phyloP scores from a whole-genome alignment of 164 flowering plant genomes.

The Vitis rupestris region DNA sequence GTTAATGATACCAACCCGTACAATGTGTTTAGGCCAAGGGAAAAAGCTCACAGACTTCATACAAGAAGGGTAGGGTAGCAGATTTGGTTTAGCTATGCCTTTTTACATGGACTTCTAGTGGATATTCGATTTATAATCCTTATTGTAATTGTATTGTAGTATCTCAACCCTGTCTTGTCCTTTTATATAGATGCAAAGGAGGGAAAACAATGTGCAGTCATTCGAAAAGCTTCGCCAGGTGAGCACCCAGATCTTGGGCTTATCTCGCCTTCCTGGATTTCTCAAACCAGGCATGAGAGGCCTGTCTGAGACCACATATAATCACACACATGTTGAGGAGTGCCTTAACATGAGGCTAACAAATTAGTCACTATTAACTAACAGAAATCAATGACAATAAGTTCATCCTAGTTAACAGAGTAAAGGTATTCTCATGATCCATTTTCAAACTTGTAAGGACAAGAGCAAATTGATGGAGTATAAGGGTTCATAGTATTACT shows the following conservation, averaged over 20 bases:
- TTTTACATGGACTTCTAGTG: not conserved
- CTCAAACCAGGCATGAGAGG: no score
- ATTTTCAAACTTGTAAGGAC: no score
- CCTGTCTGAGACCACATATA: no score
- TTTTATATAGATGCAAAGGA: constrained; percentile 86
- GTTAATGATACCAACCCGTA: constrained; percentile 96
- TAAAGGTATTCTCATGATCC: no score
- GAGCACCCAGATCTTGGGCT: constrained; percentile 3
- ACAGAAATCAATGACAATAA: no score
- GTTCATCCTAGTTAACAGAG: no score
- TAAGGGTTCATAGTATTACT: no score
- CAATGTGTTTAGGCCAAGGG: constrained; percentile 98
- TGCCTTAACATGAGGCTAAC: no score
- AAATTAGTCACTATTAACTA: no score
- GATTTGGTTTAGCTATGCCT: constrained; percentile 1
- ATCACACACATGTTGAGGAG: no score
- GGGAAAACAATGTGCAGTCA: constrained; percentile 98
- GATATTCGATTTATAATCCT: not conserved
- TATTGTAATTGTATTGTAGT: not conserved
- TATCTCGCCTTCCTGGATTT: no score
- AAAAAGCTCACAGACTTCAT: constrained; percentile 95
- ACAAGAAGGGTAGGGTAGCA: constrained; percentile 78
- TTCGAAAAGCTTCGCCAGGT: constrained; percentile 99
- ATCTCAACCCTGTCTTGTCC: not conserved
- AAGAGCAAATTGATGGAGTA: no score